A percentile compares a stretch with the other conserved stretches of the same genome.
Evolutionary conservation across 768 basidiomycete genomes (phyloP).

Genomic region (Tylopilus sp.): DNA sequence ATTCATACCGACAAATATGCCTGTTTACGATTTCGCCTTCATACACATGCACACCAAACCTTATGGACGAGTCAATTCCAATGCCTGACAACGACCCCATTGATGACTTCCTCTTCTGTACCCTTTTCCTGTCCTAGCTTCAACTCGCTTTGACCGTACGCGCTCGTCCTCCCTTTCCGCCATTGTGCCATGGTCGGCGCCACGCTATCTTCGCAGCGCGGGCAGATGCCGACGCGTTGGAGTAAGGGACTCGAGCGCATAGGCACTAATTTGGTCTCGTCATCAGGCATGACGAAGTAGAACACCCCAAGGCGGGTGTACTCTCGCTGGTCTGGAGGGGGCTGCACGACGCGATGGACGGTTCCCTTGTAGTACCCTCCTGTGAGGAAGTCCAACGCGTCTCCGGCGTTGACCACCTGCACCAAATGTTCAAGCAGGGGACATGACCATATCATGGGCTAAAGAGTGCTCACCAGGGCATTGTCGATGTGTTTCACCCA

Average conservation of each 20-base stretch:
- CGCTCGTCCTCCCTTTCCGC: slow-evolving; percentile 47
- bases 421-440: background rate
- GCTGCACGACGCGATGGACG: slow-evolving; percentile 61
- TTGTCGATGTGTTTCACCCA: slow-evolving; percentile 60
- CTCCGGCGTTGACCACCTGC: slow-evolving; percentile 61
- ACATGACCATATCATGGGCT: background rate
- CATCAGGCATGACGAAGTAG: slow-evolving; percentile 55
- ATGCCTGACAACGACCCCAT: slow-evolving; percentile 54
- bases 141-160: slow-evolving; percentile 51
- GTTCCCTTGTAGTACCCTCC: slow-evolving; percentile 60
- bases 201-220: slow-evolving; percentile 35
- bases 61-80: slow-evolving; percentile 49
- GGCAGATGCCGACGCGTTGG: slow-evolving; percentile 40
- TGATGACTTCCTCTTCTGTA: slow-evolving; percentile 54
- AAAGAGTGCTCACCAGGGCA: slow-evolving; percentile 36
- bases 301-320: slow-evolving; percentile 55
- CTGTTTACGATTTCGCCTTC: too few species aligned
- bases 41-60: too few species aligned
- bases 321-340: slow-evolving; percentile 50
- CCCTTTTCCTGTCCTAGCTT: slow-evolving; percentile 39
- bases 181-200: slow-evolving; percentile 53
- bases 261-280: slow-evolving; percentile 45
- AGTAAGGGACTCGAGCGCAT: slow-evolving; percentile 46
- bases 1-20: too few species aligned
- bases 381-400: slow-evolving; percentile 56